Evolutionary conservation across 2,329 filamentous ascomycete species (phyloP), one percentile per base, ranked within the genome.

Genomic region (Xylaria polymorpha): DNA sequence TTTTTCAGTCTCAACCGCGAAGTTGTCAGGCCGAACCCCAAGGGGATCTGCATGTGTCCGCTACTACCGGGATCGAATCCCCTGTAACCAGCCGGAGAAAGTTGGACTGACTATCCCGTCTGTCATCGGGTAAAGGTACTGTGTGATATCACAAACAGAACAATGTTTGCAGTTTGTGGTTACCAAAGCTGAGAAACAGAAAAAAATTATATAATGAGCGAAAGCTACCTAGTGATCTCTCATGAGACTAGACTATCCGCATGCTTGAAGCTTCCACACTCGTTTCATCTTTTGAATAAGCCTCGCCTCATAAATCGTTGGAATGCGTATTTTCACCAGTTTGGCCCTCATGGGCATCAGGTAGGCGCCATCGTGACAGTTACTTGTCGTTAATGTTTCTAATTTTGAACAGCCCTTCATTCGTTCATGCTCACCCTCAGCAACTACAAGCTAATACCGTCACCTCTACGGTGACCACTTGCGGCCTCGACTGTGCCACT

Each of bases 271-370:
- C 73, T 55, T 69, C 32, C 48, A 77, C 74, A 72, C 60, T 78
- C 77, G 71, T 75, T 78, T 76, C 43, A 51, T 39, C n/a, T 22
- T 37, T 37, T 8, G 10, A 57, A 41, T 22, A 44, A 56, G 20
- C 43, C 20, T 44, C 60, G 46, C 59, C 58, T 72, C 59, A 59
- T 64, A 63, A 66, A 58, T 61, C 22, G 35, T 57, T 61, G 61
- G 58, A 66, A 79, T 79, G 77, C 72, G 68, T 68, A 22, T 64
- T 9, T 66, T 64, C 61, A 71, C 71, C 65, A 63, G 61, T 57
- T 71, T 77, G 53, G 72, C 73, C 72, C 68, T 76, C 20, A 35
- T 78, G 61, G 74, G 74, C 69, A 55, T 77, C 29, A 71, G 76
- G 77, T 79, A 75, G 51, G 71, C 20, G 18, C 18, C 41, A 37